These are phyloP conservation scores for Fusarium sp. DNA, from an alignment of 2,329 filamentous ascomycete species.

Conservation along the genomic window DNA sequence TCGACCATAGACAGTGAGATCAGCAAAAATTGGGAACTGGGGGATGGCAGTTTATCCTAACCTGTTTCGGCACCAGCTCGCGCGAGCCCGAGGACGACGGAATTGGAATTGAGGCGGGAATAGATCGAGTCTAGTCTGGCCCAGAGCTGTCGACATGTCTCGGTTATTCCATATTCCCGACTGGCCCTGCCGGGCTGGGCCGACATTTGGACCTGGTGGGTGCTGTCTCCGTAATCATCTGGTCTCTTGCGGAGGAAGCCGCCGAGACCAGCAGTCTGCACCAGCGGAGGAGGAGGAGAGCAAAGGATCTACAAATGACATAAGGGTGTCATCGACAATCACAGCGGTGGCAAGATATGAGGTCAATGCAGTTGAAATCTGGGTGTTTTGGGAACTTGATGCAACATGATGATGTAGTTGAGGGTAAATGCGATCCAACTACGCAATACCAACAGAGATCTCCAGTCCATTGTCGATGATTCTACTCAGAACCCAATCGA, in stretches of 20 bases:
- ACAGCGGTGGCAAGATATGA: neutral
- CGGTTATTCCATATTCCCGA: neutral
- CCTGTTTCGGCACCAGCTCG: neutral
- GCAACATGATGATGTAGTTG: neutral
- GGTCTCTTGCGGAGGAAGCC: neutral
- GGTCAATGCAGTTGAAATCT: neutral
- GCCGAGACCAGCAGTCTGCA: too few relatives aligned
- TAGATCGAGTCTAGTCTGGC: neutral
- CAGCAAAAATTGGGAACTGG: neutral
- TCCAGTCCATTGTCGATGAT: neutral
- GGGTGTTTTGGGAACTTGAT: too few relatives aligned
- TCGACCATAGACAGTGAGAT: neutral
- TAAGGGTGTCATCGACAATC: neutral
- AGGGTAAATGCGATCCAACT: neutral
- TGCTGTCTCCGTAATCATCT: neutral
- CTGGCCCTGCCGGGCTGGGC: neutral
- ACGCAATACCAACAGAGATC: neutral
- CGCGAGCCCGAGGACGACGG: neutral
- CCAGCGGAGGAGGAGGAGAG: neutral
- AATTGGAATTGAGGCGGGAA: neutral
- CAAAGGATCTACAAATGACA: neutral
- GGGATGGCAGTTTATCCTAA: neutral
- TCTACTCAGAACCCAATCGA: neutral
- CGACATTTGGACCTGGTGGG: neutral
- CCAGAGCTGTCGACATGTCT: neutral